Evolutionary conservation across 2,329 filamentous ascomycete species (phyloP), one percentile per base, ranked within the genome.

Genomic region (Macrophomina tecta): DNA sequence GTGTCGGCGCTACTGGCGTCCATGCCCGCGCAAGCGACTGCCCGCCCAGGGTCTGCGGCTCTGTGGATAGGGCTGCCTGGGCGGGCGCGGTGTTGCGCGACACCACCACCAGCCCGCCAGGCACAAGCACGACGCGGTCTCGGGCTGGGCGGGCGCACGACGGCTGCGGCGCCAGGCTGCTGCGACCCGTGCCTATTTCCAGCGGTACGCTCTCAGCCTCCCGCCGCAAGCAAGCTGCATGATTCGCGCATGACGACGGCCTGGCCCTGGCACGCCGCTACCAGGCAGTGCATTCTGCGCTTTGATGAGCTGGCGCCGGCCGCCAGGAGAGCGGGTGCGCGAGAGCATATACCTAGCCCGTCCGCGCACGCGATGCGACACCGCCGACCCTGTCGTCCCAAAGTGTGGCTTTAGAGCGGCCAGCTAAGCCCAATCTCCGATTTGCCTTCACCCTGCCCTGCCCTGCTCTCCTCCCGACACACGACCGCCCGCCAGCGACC

Each of bases 391-490:
- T 53, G 49, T 40, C 53, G 5, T 28, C 14, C 8, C 58, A 42
- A 62, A 62, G 56, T 61, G 56, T 61, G 56, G 42, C 56, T 61
- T 61, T 23, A 40, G 16, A 34, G 55, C 55, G 55, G 12, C 23
- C 55, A 61, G 60, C 65, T 67, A 53, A 58, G 52, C 51, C 62
- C 63, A 65, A 65, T 65, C 63, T 65, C 63, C 63, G 63, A 65
- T 48, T 58, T 64, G 51, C 58, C 58, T 7, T 49, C 58, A 48
- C 58, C 58, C 58, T 49, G 58, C 30, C 11, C 36, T 38, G 36
- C 58, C 9, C 28, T 45, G 36, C 58, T 45, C 58, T 38, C 30
- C 16, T 14, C 42, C 36, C 63, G 64, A 61, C 64, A 58, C 64
- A 66, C 64, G 45, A 61, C 36, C 64, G 45, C 52, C 36, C 53